Evolutionary conservation across 495 filamentous ascomycete species (phyloP), one percentile per base, ranked within the genome.

Genomic region (Penicillium cosmopolitanum): DNA sequence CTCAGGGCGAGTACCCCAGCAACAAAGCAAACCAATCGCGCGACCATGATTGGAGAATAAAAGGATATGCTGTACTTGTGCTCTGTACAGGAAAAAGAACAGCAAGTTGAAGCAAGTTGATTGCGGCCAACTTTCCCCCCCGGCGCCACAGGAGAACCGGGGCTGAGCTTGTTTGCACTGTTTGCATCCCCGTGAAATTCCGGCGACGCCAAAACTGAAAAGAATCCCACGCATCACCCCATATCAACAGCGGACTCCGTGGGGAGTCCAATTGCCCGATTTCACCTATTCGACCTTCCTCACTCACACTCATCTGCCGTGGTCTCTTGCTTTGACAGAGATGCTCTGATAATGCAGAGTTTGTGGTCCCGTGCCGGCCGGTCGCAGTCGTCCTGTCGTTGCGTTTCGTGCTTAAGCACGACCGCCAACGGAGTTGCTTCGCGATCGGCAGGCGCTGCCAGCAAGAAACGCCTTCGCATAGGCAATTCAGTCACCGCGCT

Each of bases 331-430:
- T 13, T 47, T 36, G 51, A 58, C 51, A 64, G 72, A 66, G 58
- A 79, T 77, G 76, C 48, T 62, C 56, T 58, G 72, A 78, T 69
- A 74, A 93, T 93, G 90, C 85, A 87, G 70, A 80, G 80, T 56
- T 66, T 91, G 60, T 89, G 86, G 85, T 89, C 86, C 74, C 87
- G 87, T 71, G 81, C 84, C 75, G 83, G 80, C 66, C 82, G 81
- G 77, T 77, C 77, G 66, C 82, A 83, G 73, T 81, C 83, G 51
- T 68, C 66, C 62, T 90, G 88, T 76, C 81, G 79, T 62, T 91
- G 86, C 73, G 80, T 84, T 55, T 76, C 85, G 56, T 90, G 88
- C 71, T 58, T 85, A 38, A 77, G 70, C 61, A 84, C 84, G 54
- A 75, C 77, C 25, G 73, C 82, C 51, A 78, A 79, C 53, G 77